Conservation (phyloP, 1,284 basidiomycete species). For the Marasmius sp. region DNA sequence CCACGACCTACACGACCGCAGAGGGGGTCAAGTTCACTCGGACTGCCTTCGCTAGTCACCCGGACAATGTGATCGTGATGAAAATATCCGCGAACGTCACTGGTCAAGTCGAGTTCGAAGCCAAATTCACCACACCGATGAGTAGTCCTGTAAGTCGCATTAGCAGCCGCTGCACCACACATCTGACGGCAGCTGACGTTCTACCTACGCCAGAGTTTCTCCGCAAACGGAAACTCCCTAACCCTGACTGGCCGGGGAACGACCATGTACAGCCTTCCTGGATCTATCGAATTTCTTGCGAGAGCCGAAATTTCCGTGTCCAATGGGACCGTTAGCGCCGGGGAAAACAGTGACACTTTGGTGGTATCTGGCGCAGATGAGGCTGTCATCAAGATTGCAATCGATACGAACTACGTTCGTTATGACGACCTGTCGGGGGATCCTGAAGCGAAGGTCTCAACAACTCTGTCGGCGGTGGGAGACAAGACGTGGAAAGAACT, state of each 20-base stretch:
- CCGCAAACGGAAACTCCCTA: conserved; percentile 4
- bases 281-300: conserved; percentile 12
- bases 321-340: background rate
- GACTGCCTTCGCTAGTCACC: conserved; percentile 14
- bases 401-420: conserved; percentile 16
- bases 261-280: conserved; percentile 3
- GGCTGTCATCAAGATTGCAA: conserved; percentile 12
- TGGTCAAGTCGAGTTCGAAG: conserved; percentile 5
- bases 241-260: conserved; percentile 7
- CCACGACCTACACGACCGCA: conserved; percentile 8
- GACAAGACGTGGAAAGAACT: conserved; percentile 11
- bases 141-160: conserved; percentile 6
- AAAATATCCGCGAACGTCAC: conserved; percentile 9
- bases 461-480: conserved; percentile 5
- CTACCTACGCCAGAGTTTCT: conserved; percentile 1
- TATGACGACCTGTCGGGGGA: conserved; percentile 14
- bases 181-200: too few species aligned
- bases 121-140: conserved; percentile 13
- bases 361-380: conserved; percentile 11
- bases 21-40: conserved; percentile 13
- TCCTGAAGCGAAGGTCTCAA: conserved; percentile 9
- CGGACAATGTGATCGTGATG: conserved; percentile 15
- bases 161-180: background rate
- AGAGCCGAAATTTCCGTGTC: conserved; percentile 8
- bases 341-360: background rate